Conservation (phyloP, 2,329 filamentous ascomycete species). For the Trichoderma koningiopsis region DNA sequence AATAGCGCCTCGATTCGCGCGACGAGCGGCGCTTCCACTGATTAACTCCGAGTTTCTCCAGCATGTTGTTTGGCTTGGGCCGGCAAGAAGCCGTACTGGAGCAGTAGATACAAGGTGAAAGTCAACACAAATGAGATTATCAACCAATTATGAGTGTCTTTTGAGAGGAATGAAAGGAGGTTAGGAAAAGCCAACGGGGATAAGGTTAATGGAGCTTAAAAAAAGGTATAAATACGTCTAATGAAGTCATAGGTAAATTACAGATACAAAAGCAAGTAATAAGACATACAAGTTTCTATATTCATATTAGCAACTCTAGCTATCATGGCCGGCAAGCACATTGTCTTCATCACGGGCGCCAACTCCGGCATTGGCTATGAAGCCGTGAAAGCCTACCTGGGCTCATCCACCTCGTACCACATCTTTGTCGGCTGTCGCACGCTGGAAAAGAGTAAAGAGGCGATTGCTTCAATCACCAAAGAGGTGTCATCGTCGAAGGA, state of each 20-base stretch:
- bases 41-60: neutral
- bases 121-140: neutral
- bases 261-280: neutral
- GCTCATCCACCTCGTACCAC: constrained; percentile 52
- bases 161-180: neutral
- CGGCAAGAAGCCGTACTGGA: neutral
- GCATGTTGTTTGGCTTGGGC: neutral
- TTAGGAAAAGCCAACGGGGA: neutral
- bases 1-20: neutral
- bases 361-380: constrained; percentile 65
- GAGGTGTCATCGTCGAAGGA: constrained; percentile 46
- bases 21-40: neutral
- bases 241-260: neutral
- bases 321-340: constrained; percentile 34
- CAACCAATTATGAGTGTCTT: neutral
- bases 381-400: constrained; percentile 55
- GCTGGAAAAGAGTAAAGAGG: constrained; percentile 52
- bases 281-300: neutral
- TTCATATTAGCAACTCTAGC: neutral
- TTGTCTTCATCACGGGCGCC: constrained; percentile 62
- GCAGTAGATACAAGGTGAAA: neutral
- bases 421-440: constrained; percentile 59
- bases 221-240: neutral
- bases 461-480: constrained; percentile 44
- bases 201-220: neutral